These are phyloP conservation scores for Aspergillus sp. DNA, from an alignment of 2,329 filamentous ascomycete genomes.

Conservation along the genomic window DNA sequence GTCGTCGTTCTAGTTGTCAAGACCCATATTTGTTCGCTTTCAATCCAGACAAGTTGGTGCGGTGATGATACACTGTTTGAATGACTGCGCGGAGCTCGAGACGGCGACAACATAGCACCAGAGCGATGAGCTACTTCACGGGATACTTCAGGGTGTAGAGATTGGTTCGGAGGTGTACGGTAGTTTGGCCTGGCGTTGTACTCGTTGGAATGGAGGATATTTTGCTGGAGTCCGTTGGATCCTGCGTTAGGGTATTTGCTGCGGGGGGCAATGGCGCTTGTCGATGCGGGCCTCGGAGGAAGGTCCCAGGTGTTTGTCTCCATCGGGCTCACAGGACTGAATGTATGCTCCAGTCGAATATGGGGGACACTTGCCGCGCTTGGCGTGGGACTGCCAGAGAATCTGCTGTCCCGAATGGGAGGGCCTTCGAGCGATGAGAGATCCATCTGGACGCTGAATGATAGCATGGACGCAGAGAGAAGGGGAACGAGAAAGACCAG, in stretches of 20 bases:
- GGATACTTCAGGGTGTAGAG: neutral
- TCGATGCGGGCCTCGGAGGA: constrained; percentile 19
- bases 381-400: constrained; percentile 4
- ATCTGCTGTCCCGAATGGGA: constrained; percentile 26
- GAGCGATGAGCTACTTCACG: neutral
- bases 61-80: constrained; percentile 9
- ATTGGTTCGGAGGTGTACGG: neutral
- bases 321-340: constrained; percentile 11
- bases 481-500: neutral
- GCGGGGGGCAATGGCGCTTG: constrained; percentile 10
- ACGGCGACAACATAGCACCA: neutral
- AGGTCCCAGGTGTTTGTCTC: constrained; percentile 1
- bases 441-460: constrained; percentile 23
- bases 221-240: constrained; percentile 6
- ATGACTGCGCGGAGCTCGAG: neutral
- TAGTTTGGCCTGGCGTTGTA: neutral
- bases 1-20: constrained; percentile 8
- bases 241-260: neutral
- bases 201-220: neutral
- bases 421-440: constrained; percentile 39
- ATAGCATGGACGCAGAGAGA: neutral
- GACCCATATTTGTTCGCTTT: constrained; percentile 32
- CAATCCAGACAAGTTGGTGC: constrained; percentile 30
- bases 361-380: constrained; percentile 7
- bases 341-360: constrained; percentile 12